Base-by-base conservation (phyloP, 2,329 filamentous ascomycete genomes). In the Metarhizium robertsii region DNA sequence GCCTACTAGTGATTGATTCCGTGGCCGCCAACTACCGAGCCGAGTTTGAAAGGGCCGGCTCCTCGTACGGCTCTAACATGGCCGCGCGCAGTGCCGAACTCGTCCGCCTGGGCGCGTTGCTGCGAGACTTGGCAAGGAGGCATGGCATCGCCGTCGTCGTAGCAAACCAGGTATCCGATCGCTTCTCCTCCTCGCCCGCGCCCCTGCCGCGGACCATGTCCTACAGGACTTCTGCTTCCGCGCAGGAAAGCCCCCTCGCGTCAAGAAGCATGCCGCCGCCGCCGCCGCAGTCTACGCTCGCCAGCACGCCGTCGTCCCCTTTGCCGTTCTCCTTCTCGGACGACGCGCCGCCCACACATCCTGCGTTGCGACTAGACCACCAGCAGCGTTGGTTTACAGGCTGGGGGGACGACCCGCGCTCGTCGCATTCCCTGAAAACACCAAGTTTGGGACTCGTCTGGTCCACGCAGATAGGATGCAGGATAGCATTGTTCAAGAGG, bases 301-400 rank as follows among this genome's bases (percentile, higher is more conserved):
- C 65, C 6, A 68, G 58, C 52, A 66, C 72, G 50, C 73, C 71
- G 3, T 69, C 70, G 8, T 74, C 73, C 8, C 75, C 75, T 29
- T 65, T 70, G 52, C 67, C 73, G 3, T 69, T 70, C 55, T 61
- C 65, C 4, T 54, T 65, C 4, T 60, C 62, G 2, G 67, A 69
- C 48, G 56, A 62, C 10, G 65, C 64, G 2, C 67, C 68, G 2
- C 67, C 70, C 14, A 65, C 69, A 1, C 73, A 73, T 0, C 70
- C 78, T 13, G 82, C 85, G 0, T 76, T 96, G 42, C 80, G 83
- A 36, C 80, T 96, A 8, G 86, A 95, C 63, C 88, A 96, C 70
- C 92, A 97, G 71, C 90, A 96, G 69, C 82, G 88, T 47, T 96
- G 92, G 83, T 95, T 96, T 72, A 95, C 92, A 4, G 92, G 94